These are phyloP conservation scores for Calvatia gigantea DNA, from an alignment of 768 basidiomycete genomes.

Conservation along the genomic window DNA sequence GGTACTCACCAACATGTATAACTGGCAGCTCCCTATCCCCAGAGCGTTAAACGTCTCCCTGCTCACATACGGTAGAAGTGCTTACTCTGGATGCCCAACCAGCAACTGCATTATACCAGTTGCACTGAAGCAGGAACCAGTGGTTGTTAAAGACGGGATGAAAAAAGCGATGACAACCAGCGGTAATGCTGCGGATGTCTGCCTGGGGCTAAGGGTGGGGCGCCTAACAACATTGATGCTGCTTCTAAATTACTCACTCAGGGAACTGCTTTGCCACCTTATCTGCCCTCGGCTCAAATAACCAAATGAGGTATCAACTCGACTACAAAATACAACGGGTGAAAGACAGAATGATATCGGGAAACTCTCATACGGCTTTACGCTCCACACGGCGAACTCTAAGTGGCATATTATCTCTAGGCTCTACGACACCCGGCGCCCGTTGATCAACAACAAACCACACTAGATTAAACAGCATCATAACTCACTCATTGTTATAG, in stretches of 20 bases:
- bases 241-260: no score
- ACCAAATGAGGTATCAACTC: no score
- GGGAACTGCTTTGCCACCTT: no score
- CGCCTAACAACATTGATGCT: no score
- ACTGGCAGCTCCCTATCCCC: neutral
- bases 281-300: no score
- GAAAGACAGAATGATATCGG: neutral
- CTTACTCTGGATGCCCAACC: neutral
- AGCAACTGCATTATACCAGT: neutral
- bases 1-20: slow-evolving; percentile 2
- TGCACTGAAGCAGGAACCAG: no score
- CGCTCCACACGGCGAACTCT: slow-evolving; percentile 22
- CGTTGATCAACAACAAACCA: no score
- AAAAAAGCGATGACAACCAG: no score
- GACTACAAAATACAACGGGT: neutral
- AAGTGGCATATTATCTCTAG: slow-evolving; percentile 34
- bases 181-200: no score
- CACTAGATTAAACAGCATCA: no score
- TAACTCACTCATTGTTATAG: slow-evolving; percentile 49
- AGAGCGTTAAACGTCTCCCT: neutral
- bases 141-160: no score
- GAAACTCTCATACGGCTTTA: neutral
- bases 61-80: neutral
- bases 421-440: slow-evolving; percentile 21
- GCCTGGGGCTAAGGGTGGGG: no score